These are phyloP conservation scores for Fusarium tricinctum DNA, from an alignment of 2,329 filamentous ascomycete genomes.

Conservation along the genomic window DNA sequence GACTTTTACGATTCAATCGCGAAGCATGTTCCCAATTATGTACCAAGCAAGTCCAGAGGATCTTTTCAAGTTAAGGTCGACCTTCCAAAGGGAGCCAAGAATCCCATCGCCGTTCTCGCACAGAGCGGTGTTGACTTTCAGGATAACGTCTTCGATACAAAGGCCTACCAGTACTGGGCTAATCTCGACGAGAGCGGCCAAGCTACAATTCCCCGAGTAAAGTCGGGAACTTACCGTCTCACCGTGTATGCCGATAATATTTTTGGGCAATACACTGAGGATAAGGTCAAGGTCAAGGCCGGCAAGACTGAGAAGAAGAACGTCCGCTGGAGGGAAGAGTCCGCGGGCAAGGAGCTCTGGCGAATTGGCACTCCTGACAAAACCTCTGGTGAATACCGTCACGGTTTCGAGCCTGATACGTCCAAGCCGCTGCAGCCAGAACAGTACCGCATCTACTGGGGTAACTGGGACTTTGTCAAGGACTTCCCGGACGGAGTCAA, in stretches of 20 bases:
- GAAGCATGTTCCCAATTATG: constrained; percentile 69
- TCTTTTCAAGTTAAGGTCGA: constrained; percentile 64
- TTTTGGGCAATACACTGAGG: constrained; percentile 71
- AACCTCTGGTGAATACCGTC: constrained; percentile 70
- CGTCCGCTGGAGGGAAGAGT: constrained; percentile 67
- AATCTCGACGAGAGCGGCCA: constrained; percentile 63
- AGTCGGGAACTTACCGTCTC: constrained; percentile 70
- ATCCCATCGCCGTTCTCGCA: constrained; percentile 67
- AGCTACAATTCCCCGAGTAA: constrained; percentile 68
- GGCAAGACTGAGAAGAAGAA: constrained; percentile 54
- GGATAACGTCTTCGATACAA: constrained; percentile 63
- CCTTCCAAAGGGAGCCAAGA: constrained; percentile 65
- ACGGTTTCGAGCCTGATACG: constrained; percentile 65
- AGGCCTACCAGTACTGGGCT: constrained; percentile 74
- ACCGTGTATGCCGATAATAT: constrained; percentile 74
- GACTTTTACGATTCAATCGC: constrained; percentile 76
- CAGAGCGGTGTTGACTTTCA: constrained; percentile 53
- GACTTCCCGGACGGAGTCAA: constrained; percentile 72
- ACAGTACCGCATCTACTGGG: constrained; percentile 75
- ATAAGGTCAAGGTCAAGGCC: constrained; percentile 61
- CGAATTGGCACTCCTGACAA: constrained; percentile 74
- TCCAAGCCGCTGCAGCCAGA: constrained; percentile 65
- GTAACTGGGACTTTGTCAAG: constrained; percentile 68
- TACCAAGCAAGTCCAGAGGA: constrained; percentile 65
- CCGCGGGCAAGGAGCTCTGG: constrained; percentile 71